Evolutionary conservation across 2,329 filamentous ascomycete species (phyloP).

Genomic region (Arthroderma sp.): DNA sequence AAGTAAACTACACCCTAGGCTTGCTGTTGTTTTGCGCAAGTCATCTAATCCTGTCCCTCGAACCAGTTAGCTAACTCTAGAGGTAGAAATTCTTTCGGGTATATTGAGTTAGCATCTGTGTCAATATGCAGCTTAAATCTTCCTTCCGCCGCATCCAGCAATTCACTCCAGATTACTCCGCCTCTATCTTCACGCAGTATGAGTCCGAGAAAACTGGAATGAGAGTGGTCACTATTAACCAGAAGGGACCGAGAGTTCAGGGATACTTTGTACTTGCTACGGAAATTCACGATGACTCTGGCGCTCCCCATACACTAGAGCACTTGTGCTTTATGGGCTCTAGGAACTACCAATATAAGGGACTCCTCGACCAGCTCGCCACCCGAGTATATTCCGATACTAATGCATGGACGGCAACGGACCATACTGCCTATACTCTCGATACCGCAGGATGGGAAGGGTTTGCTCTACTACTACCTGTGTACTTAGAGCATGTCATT

Average conservation of each 20-base stretch:
- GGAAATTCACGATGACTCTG: conserved; percentile 95
- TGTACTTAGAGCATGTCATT: conserved; percentile 91
- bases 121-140: conserved; percentile 20
- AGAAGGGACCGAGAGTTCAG: conserved; percentile 85
- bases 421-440: conserved; percentile 91
- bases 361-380: conserved; percentile 84
- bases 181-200: conserved; percentile 84
- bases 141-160: conserved; percentile 71
- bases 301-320: conserved; percentile 77
- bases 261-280: conserved; percentile 94
- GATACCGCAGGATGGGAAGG: conserved; percentile 95
- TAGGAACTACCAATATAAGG: conserved; percentile 86
- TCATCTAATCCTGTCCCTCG: not conserved
- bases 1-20: not conserved
- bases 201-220: conserved; percentile 89
- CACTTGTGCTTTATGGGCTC: conserved; percentile 83
- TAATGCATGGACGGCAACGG: conserved; percentile 94
- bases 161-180: conserved; percentile 83
- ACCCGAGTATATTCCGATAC: conserved; percentile 87
- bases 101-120: not conserved
- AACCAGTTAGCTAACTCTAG: not conserved
- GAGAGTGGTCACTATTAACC: conserved; percentile 83
- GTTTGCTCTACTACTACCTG: conserved; percentile 83
- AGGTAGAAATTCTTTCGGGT: not conserved
- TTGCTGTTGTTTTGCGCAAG: not conserved